A percentile compares a stretch with the other conserved stretches of the same genome.
Evolutionary conservation across 176 grass and related monocot genomes (phyloP).

Genomic region (Aegilops umbellulata): DNA sequence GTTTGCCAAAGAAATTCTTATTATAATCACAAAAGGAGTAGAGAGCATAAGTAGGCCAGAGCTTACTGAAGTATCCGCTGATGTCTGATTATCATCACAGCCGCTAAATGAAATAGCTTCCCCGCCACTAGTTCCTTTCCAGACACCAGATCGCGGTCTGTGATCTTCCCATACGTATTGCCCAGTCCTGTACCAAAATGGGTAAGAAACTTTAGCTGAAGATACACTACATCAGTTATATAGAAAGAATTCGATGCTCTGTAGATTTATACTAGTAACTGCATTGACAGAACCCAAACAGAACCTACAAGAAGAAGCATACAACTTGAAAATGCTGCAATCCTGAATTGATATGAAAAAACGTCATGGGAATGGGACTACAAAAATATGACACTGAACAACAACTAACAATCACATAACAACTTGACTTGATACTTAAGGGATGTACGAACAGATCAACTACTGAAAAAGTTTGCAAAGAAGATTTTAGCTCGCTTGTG

Average conservation of each 20-base stretch:
- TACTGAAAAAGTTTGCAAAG: constrained; percentile 2
- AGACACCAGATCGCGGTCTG: constrained; percentile 78
- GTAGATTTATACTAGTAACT: constrained; percentile 12
- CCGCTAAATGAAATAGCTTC: constrained; percentile 98
- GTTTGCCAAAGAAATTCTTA: background rate
- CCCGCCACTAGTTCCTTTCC: constrained; percentile 94
- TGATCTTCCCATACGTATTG: constrained; percentile 98
- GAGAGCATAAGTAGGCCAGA: constrained; percentile 20
- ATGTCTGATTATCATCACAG: constrained; percentile 92
- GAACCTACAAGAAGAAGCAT: constrained; percentile 8
- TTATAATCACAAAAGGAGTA: background rate
- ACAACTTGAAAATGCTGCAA: background rate
- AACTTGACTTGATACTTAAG: background rate
- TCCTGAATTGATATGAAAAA: background rate
- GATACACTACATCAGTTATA: constrained; percentile 4
- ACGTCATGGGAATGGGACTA: background rate
- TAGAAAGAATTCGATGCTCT: background rate
- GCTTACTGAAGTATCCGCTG: constrained; percentile 92
- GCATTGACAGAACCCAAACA: background rate
- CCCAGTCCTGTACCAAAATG: constrained; percentile 60
- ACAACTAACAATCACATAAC: background rate
- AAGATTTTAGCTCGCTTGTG: background rate
- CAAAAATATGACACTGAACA: constrained; percentile 5
- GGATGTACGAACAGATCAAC: constrained; percentile 8
- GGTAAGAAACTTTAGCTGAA: background rate